These are phyloP conservation scores for Tuber magnatum DNA, from an alignment of 495 filamentous ascomycete species.

Conservation along the genomic window DNA sequence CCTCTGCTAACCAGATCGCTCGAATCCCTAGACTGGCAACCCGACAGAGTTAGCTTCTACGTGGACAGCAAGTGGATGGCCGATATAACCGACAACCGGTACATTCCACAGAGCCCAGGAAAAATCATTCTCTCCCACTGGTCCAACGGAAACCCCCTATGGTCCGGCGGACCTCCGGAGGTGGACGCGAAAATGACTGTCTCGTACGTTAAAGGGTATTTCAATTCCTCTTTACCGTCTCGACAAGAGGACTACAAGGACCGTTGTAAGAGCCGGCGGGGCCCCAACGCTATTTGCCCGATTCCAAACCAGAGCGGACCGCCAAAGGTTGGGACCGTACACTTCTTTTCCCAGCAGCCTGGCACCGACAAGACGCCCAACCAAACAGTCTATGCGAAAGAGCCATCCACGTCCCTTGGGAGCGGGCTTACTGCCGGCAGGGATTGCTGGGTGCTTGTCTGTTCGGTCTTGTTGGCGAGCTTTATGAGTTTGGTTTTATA, in stretches of 20 bases:
- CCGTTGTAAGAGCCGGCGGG: constrained; percentile 48
- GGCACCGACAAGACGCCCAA: constrained; percentile 50
- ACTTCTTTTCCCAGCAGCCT: constrained; percentile 54
- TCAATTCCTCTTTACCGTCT: constrained; percentile 55
- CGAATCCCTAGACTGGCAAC: constrained; percentile 52
- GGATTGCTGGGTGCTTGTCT: constrained; percentile 7
- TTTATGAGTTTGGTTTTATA: neutral
- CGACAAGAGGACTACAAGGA: constrained; percentile 46
- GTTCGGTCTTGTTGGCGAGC: neutral
- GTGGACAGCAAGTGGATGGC: constrained; percentile 53
- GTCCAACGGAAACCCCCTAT: constrained; percentile 64
- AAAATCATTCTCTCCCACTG: constrained; percentile 66
- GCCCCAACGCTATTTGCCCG: constrained; percentile 47
- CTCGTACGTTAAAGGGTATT: constrained; percentile 66
- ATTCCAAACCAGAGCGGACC: constrained; percentile 52
- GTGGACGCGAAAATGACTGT: constrained; percentile 55
- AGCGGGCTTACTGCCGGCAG: constrained; percentile 6
- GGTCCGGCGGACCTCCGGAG: constrained; percentile 62
- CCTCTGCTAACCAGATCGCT: constrained; percentile 8
- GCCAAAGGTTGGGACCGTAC: constrained; percentile 44
- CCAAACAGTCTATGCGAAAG: constrained; percentile 48
- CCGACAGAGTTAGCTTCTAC: constrained; percentile 55
- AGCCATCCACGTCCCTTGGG: constrained; percentile 1
- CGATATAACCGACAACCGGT: constrained; percentile 49
- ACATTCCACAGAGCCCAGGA: constrained; percentile 53